A percentile compares a stretch with the other conserved stretches of the same genome.
These are phyloP conservation scores for Acanthamoeba culbertsoni DNA, from an alignment of 208 protist genomes.

Conservation along the genomic window DNA sequence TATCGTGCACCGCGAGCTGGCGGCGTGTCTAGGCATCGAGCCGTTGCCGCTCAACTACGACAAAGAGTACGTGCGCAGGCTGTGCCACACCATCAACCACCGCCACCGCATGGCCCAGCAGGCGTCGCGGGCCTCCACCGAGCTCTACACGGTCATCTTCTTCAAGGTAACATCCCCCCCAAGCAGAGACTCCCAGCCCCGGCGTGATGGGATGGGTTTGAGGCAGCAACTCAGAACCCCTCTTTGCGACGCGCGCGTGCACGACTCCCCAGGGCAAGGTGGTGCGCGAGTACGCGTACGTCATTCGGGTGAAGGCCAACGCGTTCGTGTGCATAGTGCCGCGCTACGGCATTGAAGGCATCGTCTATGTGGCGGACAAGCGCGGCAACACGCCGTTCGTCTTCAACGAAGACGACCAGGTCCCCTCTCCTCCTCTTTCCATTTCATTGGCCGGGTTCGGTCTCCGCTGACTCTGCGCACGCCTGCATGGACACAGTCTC, in stretches of 20 bases:
- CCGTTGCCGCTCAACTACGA: conserved; percentile 57
- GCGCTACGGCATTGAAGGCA: conserved; percentile 46
- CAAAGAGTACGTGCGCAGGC: conserved; percentile 50
- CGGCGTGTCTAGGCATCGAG: conserved; percentile 67
- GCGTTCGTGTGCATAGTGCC: conserved; percentile 17
- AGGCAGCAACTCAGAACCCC: too few relatives aligned
- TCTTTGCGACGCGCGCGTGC: too few relatives aligned
- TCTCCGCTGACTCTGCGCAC: not conserved
- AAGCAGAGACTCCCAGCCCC: conserved; percentile 71
- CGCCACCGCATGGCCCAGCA: conserved; percentile 81
- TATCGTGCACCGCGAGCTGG: conserved; percentile 86
- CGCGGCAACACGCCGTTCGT: not conserved
- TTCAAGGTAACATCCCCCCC: conserved; percentile 78
- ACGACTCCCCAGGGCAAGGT: conserved; percentile 46
- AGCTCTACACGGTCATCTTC: conserved; percentile 83
- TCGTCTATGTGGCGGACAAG: conserved; percentile 41
- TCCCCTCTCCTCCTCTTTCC: not conserved
- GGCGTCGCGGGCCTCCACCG: conserved; percentile 78
- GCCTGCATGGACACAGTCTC: not conserved
- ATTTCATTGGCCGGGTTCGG: not conserved
- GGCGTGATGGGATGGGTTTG: too few relatives aligned
- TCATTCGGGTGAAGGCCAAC: conserved; percentile 51
- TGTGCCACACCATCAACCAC: conserved; percentile 77
- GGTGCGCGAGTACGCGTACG: conserved; percentile 11
- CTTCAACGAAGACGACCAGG: conserved; percentile 25